phyloP scores from a whole-genome alignment of 108 stramenopile species.

The Nitzschia sp. region DNA sequence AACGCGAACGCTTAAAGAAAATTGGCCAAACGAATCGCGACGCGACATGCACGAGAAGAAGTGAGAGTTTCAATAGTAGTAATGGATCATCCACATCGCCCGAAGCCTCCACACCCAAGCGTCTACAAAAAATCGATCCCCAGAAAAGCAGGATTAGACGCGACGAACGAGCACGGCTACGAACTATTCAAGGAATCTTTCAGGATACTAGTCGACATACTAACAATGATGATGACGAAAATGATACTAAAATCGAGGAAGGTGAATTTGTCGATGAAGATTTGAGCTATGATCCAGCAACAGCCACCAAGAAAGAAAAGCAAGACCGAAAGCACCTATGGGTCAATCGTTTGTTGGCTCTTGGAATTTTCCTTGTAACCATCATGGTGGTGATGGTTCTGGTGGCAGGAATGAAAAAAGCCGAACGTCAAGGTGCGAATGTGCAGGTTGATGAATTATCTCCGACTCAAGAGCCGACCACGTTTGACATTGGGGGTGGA shows the following conservation, averaged over 20 bases:
- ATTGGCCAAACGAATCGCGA: background rate
- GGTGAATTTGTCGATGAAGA: slow-evolving; percentile 7
- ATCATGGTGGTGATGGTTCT: background rate
- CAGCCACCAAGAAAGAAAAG: background rate
- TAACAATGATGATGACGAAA: too few relatives aligned
- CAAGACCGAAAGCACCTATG: background rate
- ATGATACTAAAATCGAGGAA: background rate
- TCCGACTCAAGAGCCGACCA: too few relatives aligned
- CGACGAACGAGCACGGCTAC: too few relatives aligned
- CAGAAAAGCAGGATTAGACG: background rate
- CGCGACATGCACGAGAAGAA: background rate
- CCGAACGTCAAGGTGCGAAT: too few relatives aligned
- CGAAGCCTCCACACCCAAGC: background rate
- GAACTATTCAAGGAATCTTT: too few relatives aligned
- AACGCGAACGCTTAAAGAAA: background rate
- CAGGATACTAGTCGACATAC: too few relatives aligned
- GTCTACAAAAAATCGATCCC: background rate
- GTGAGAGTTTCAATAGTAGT: too few relatives aligned
- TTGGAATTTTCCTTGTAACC: background rate
- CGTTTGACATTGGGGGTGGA: too few relatives aligned
- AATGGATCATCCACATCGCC: background rate
- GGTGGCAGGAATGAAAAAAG: background rate
- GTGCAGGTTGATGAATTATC: too few relatives aligned
- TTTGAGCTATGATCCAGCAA: background rate
- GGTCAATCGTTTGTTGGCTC: background rate